Evolutionary conservation across 2,329 filamentous ascomycete genomes (phyloP), one percentile per base, ranked within the genome.

Genomic region (Xylaria sp.): DNA sequence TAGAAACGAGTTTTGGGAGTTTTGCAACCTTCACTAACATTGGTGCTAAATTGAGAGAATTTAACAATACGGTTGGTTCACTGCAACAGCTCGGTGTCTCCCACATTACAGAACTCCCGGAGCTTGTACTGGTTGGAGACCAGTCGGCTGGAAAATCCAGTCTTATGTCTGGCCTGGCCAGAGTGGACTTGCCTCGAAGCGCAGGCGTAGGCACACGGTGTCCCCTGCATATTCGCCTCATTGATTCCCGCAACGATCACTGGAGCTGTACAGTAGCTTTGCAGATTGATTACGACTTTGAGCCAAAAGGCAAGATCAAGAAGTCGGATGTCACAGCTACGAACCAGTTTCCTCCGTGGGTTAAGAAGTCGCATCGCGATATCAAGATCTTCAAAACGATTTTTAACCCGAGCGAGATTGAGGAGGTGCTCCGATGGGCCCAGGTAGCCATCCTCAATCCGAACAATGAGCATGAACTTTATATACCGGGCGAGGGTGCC

Each of bases 121-220:
- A 94, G 73, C 89, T 97, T 10, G 92, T 95, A 6, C 88, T 97
- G 0, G 89, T 97, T 0, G 94, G 94, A 0, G 94, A 97, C 58
- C 94, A 97, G 76, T 92, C 89, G 0, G 91, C 93, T 0, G 94
- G 94, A 0, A 97, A 97, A 77, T 94, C 90, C 0, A 94, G 75
- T 46, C 62, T 79, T 15, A 79, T 79, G 78, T 84, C 85, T 60
- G 85, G 83, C 0, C 82, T 88, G 69, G 77, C 81, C 1, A 88
- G 87, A 9, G 90, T 92, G 62, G 86, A 87, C 46, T 84, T 92
- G 0, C 90, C 90, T 0, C 83, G 88, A 9, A 78, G 76, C 44
- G 77, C 76, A 28, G 78, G 78, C 34, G 78, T 79, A 1, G 97
- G 94, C 75, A 97, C 94, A 0, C 83, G 91, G 0, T 97, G 93